These are phyloP conservation scores for Dothistroma pini DNA, from an alignment of 2,329 filamentous ascomycete species.

Conservation along the genomic window DNA sequence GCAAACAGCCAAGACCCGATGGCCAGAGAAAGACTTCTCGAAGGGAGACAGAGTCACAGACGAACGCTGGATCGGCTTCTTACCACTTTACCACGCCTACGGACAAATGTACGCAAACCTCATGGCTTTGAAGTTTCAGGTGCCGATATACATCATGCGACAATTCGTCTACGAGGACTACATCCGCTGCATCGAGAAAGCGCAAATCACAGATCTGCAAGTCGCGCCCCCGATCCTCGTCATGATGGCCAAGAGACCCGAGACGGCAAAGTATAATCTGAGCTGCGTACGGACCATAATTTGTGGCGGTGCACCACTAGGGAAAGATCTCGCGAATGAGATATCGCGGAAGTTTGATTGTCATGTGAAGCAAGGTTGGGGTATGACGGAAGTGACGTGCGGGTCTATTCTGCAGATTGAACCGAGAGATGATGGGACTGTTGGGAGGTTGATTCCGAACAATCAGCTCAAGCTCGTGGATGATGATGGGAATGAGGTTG, in stretches of 20 bases:
- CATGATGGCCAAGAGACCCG: conserved; percentile 43
- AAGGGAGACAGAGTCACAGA: conserved; percentile 22
- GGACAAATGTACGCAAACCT: conserved; percentile 43
- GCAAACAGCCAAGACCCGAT: conserved; percentile 41
- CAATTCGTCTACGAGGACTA: conserved; percentile 41
- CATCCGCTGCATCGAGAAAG: conserved; percentile 36
- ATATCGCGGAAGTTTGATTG: conserved; percentile 36
- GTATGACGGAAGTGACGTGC: conserved; percentile 42
- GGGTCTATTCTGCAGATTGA: conserved; percentile 39
- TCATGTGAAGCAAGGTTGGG: conserved; percentile 41
- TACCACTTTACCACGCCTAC: conserved; percentile 46
- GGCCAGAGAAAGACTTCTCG: conserved; percentile 30
- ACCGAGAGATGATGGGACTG: conserved; percentile 34
- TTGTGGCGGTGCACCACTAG: conserved; percentile 43
- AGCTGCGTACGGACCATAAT: conserved; percentile 40
- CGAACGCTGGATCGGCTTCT: conserved; percentile 49
- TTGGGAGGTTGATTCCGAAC: conserved; percentile 40
- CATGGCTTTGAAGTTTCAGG: conserved; percentile 45
- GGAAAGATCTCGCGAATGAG: conserved; percentile 42
- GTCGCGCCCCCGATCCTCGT: conserved; percentile 44
- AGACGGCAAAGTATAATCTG: conserved; percentile 41
- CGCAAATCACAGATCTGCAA: conserved; percentile 40
- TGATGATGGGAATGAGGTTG: conserved; percentile 41
- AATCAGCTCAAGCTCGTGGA: conserved; percentile 40
- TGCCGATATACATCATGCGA: conserved; percentile 44